Evolutionary conservation across 164 flowering plant genomes (phyloP).

Genomic region (Vitis amurensis): DNA sequence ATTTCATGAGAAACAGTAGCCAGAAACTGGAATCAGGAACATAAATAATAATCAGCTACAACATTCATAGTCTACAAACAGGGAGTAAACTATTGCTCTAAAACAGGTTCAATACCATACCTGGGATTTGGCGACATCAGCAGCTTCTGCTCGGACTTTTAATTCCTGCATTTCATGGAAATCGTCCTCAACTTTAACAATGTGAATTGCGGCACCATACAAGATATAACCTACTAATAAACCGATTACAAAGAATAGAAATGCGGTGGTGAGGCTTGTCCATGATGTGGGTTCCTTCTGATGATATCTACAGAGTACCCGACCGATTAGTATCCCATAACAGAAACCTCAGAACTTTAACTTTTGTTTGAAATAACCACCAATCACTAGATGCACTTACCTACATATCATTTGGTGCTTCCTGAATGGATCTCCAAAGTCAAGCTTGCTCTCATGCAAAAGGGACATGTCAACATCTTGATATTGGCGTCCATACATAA

Average conservation of each 20-base stretch:
- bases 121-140: conserved; percentile 97
- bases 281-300: conserved; percentile 69
- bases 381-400: conserved; percentile 34
- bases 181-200: conserved; percentile 85
- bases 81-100: background rate
- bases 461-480: conserved; percentile 73
- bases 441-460: conserved; percentile 70
- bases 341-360: background rate
- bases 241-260: conserved; percentile 60
- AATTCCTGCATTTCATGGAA: conserved; percentile 75
- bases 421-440: conserved; percentile 93
- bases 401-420: conserved; percentile 88
- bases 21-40: conserved; percentile 63
- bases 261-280: conserved; percentile 59
- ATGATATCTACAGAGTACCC: conserved; percentile 52
- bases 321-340: background rate
- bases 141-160: conserved; percentile 90
- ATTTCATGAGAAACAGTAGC: conserved; percentile 99
- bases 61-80: background rate
- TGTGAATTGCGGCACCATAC: conserved; percentile 66
- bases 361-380: background rate
- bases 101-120: conserved; percentile 24
- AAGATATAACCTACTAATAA: conserved; percentile 66
- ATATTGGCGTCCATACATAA: conserved; percentile 76
- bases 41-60: conserved; percentile 6